Percentiles rank a stretch among this genome's conserved stretches.
Evolutionary conservation across 2,329 filamentous ascomycete species (phyloP).

Genomic region (Cladosporium sp.): DNA sequence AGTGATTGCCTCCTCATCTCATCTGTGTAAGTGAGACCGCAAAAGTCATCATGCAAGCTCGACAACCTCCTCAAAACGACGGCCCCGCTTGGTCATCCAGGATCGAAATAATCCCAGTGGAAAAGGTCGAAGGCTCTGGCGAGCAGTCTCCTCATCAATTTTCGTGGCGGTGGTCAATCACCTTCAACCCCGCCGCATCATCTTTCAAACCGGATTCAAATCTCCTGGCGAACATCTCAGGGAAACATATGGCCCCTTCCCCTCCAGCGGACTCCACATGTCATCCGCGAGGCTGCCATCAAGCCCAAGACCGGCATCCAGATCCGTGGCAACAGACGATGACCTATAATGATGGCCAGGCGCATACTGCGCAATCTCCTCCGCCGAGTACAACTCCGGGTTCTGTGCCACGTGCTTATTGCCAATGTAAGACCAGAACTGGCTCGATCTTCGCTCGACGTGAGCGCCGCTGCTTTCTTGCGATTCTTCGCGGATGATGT

Average conservation of each 20-base stretch:
- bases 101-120: too few species aligned
- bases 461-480: slow-evolving; percentile 22
- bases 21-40: too few species aligned
- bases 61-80: too few species aligned
- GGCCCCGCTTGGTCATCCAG: too few species aligned
- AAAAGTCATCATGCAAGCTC: too few species aligned
- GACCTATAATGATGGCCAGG: background rate
- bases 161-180: too few species aligned
- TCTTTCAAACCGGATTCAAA: background rate
- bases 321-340: background rate
- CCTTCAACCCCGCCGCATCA: background rate
- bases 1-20: too few species aligned
- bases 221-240: background rate
- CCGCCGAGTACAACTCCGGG: slow-evolving; percentile 28
- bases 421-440: slow-evolving; percentile 36
- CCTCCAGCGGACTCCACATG: slow-evolving; percentile 9
- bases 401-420: slow-evolving; percentile 32
- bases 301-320: background rate
- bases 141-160: too few species aligned
- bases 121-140: too few species aligned
- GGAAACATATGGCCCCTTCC: background rate
- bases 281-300: background rate
- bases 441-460: slow-evolving; percentile 25
- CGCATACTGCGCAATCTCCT: slow-evolving; percentile 9
- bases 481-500: slow-evolving; percentile 29